Evolutionary conservation across 208 protist species (phyloP), one percentile per base, ranked within the genome.

Genomic region (Trichomonas tenax): DNA sequence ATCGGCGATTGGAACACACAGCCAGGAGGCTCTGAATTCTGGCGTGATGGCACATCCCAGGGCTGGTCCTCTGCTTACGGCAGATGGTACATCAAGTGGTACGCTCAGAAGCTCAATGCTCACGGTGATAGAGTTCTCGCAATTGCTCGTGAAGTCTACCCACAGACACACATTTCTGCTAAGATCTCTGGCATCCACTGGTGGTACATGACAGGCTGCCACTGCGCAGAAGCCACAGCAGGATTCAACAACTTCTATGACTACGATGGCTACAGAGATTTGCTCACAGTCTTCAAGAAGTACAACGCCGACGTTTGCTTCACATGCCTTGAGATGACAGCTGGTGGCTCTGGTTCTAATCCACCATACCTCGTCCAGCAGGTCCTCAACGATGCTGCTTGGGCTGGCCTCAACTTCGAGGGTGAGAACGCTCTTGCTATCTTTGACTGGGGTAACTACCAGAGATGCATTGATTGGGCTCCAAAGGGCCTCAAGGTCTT

Each of bases 341-440:
- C 14, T n/a, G 82, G 36, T n/a, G 82, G 40, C 36, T 46, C 0
- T 48, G 40, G 40, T 31, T 46, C 40, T 46, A 89, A 89, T 31
- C 82, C 82, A 89, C 82, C 82, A 89, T n/a, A n/a, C 8, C 40
- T 89, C 34, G 82, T 89, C 17, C 17, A 26, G 14, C 82, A 89
- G 36, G 48, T 89, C 40, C 23, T 89, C 3, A 46, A 40, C 23
- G 40, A 46, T 46, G 36, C 82, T n/a, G 41, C 36, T 10, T 44
- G 40, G 23, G 34, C 34, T 46, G 82, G 82, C 8, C 82, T 89
- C 36, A 44, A 89, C 17, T 89, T 89, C 41, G 82, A 89, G 41
- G 82, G 82, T 89, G 82, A 89, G 36, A 89, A 89, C 82, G 82
- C 82, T 44, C 82, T 89, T 89, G 82, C 23, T 45, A 46, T n/a